These are phyloP conservation scores for Cladophialophora bantiana DNA, from an alignment of 2,329 filamentous ascomycete species.

Conservation along the genomic window DNA sequence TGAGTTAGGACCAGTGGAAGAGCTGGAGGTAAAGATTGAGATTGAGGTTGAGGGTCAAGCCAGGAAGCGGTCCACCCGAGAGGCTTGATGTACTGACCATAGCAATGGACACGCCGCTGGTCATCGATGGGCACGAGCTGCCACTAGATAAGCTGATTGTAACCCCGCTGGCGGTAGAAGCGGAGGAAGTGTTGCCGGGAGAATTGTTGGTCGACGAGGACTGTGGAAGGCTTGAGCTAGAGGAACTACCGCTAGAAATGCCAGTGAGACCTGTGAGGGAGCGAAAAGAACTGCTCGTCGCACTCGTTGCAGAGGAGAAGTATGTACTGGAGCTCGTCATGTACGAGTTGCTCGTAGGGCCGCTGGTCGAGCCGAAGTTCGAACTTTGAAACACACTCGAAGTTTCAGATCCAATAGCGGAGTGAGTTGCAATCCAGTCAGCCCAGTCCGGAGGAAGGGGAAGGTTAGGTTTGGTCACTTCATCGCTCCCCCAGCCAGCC, in stretches of 20 bases:
- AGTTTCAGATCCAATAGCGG: constrained; percentile 16
- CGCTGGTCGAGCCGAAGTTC: not conserved
- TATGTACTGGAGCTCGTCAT: not conserved
- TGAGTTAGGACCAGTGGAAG: constrained; percentile 13
- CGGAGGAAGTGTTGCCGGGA: not conserved
- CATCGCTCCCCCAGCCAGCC: constrained; percentile 30
- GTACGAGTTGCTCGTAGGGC: constrained; percentile 1
- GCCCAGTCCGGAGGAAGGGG: constrained; percentile 22
- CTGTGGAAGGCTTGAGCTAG: not conserved
- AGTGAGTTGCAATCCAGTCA: constrained; percentile 22
- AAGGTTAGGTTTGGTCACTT: constrained; percentile 16
- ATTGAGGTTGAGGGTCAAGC: constrained; percentile 3
- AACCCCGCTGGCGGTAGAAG: not conserved
- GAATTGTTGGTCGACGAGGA: not conserved
- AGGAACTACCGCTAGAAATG: not conserved
- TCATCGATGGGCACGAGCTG: constrained; percentile 1
- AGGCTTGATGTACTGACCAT: not conserved
- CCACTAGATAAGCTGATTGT: not conserved
- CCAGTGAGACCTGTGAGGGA: not conserved
- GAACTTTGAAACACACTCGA: not conserved
- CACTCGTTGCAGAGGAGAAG: not conserved
- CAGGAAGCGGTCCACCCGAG: not conserved
- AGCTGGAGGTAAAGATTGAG: constrained; percentile 8
- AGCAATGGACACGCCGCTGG: not conserved
- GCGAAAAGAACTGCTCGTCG: not conserved